Base-by-base conservation (phyloP, 2,329 filamentous ascomycete species). In the Botrytis fragariae region DNA sequence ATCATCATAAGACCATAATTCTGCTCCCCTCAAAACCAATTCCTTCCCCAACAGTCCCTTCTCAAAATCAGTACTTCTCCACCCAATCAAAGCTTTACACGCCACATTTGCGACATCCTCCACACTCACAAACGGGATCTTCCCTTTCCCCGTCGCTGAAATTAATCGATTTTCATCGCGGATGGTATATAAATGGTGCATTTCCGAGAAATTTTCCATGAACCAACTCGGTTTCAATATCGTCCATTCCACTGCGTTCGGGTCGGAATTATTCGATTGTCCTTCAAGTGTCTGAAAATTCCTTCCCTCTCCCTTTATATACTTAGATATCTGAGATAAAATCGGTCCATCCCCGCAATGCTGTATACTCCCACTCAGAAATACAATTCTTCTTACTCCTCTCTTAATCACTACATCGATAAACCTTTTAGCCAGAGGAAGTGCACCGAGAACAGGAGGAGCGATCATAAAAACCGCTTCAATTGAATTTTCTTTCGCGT, bases 161-260 rank as follows among this genome's bases (percentile, higher is more conserved):
- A 84, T 83, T 22, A 87, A 80, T 64, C 78, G 82, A 75, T 81
- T 80, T 69, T 84, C 81, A 8, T 83, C 78, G 39, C 78, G 81
- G 74, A 87, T 83, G 3, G 79, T 77, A 2, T 60, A 48, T 4
- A 75, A 64, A 73, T 81, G 79, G 48, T 79, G 76, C 51, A 80
- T 75, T 72, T 83, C 80, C 1, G 80, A 79, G 72, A 87, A 83
- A 77, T 86, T 87, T 75, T 87, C 80, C 79, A 85, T 84, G 73
- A 87, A 87, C 84, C 85, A 87, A 25, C 82, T 84, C 7, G 85
- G 84, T 73, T 84, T 77, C 75, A 87, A 73, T 12, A 85, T 81
- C 8, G 81, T 81, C 80, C 83, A 87, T 69, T 84, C 83, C 1
- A 84, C 76, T 25, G 81, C 79, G 2, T 84, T 79, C 12, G 12